phyloP scores from a whole-genome alignment of 164 flowering plant genomes.

The Protea cynaroides region DNA sequence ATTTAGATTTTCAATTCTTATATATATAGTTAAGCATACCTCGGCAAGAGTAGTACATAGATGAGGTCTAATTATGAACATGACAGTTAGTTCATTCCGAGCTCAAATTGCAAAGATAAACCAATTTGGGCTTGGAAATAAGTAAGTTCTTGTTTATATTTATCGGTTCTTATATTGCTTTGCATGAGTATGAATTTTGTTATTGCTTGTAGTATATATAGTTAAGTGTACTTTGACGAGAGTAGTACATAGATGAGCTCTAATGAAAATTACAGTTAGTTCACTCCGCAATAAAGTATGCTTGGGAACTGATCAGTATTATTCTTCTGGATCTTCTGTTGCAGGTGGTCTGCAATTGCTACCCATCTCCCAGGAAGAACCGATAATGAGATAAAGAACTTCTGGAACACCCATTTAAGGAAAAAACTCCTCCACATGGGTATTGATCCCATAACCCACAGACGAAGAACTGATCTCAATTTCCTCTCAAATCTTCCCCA shows the following conservation, averaged over 20 bases:
- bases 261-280: no score
- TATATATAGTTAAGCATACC: no score
- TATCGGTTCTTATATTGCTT: not conserved
- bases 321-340: not conserved
- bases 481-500: constrained; percentile 35
- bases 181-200: no score
- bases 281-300: no score
- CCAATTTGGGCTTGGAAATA: constrained; percentile 80
- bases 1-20: not conserved
- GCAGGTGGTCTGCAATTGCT: constrained; percentile 77
- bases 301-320: not conserved
- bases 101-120: no score
- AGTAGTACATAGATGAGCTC: no score
- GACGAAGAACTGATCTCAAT: constrained; percentile 49
- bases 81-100: no score
- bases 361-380: constrained; percentile 66
- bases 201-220: not conserved
- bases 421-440: constrained; percentile 61
- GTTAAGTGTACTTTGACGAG: not conserved
- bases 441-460: constrained; percentile 63
- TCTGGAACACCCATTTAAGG: constrained; percentile 67
- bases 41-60: no score
- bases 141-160: constrained; percentile 24
- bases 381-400: constrained; percentile 68
- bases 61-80: no score